Percentiles rank a stretch among this genome's conserved stretches.
Evolutionary conservation across 768 basidiomycete species (phyloP).

Genomic region (Auricularia cornea): DNA sequence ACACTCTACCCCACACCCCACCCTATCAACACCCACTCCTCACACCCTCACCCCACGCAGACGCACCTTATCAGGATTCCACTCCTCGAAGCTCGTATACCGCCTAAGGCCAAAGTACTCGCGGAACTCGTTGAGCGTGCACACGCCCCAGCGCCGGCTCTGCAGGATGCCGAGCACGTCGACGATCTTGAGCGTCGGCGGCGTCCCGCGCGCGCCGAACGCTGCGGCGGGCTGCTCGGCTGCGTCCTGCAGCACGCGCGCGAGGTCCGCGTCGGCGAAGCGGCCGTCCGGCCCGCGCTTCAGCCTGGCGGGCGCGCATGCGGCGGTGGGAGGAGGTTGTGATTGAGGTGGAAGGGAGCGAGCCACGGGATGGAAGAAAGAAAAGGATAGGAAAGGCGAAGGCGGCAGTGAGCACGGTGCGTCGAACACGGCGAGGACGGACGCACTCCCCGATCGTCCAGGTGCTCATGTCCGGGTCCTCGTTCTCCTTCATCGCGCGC

Average conservation of each 20-base stretch:
- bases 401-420: too few relatives aligned
- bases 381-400: too few relatives aligned
- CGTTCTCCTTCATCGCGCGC: slow-evolving; percentile 10
- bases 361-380: too few relatives aligned
- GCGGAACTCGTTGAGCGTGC: slow-evolving; percentile 45
- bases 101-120: slow-evolving; percentile 19
- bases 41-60: slow-evolving; percentile 58
- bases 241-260: slow-evolving; percentile 51
- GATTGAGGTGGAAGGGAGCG: not conserved
- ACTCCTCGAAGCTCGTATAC: slow-evolving; percentile 21
- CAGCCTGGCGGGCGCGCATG: slow-evolving; percentile 26
- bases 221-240: slow-evolving; percentile 52
- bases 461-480: slow-evolving; percentile 29
- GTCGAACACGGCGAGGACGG: too few relatives aligned
- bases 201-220: slow-evolving; percentile 62
- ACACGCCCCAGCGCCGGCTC: slow-evolving; percentile 60
- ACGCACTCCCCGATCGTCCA: slow-evolving; percentile 52
- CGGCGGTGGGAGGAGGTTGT: not conserved
- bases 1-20: not conserved
- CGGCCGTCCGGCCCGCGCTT: slow-evolving; percentile 42
- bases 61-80: slow-evolving; percentile 24
- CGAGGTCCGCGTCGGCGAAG: slow-evolving; percentile 58
- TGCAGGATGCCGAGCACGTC: slow-evolving; percentile 65
- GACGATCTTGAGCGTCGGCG: slow-evolving; percentile 53
- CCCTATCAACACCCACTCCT: not conserved